These are phyloP conservation scores for Moelleriella libera DNA, from an alignment of 2,329 filamentous ascomycete genomes.

Conservation along the genomic window DNA sequence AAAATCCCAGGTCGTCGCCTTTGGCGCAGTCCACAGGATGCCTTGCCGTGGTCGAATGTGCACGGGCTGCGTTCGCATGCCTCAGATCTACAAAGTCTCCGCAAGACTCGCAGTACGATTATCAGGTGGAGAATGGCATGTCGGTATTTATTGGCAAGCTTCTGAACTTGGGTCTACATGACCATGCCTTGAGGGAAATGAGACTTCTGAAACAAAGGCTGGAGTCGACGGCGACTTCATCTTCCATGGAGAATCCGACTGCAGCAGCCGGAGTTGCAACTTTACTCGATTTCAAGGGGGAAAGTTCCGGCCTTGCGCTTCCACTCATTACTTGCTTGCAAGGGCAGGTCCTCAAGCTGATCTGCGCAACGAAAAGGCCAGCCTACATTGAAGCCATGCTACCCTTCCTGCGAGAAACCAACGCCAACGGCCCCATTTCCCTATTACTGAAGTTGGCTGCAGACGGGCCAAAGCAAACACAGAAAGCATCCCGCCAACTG, in stretches of 20 bases:
- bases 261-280: conserved; percentile 31
- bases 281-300: conserved; percentile 46
- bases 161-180: conserved; percentile 47
- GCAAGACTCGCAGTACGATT: conserved; percentile 38
- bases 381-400: conserved; percentile 42
- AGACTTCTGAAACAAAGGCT: conserved; percentile 50
- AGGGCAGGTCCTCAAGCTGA: conserved; percentile 47
- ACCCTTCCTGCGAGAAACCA: conserved; percentile 36
- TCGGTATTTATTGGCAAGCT: conserved; percentile 54
- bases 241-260: conserved; percentile 15
- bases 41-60: conserved; percentile 52
- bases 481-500: conserved; percentile 50
- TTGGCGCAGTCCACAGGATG: conserved; percentile 26
- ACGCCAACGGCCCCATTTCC: conserved; percentile 41
- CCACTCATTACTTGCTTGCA: conserved; percentile 49
- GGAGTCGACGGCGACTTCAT: conserved; percentile 22
- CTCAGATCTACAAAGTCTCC: conserved; percentile 44
- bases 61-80: conserved; percentile 50
- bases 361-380: conserved; percentile 46
- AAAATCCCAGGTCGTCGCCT: conserved; percentile 14
- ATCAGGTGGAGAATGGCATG: conserved; percentile 63
- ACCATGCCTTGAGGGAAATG: conserved; percentile 57
- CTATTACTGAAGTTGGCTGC: conserved; percentile 36
- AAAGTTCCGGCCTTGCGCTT: conserved; percentile 28
- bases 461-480: conserved; percentile 26